Conservation (phyloP, 2,329 filamentous ascomycete genomes). For the Diaporthe nobilis region DNA sequence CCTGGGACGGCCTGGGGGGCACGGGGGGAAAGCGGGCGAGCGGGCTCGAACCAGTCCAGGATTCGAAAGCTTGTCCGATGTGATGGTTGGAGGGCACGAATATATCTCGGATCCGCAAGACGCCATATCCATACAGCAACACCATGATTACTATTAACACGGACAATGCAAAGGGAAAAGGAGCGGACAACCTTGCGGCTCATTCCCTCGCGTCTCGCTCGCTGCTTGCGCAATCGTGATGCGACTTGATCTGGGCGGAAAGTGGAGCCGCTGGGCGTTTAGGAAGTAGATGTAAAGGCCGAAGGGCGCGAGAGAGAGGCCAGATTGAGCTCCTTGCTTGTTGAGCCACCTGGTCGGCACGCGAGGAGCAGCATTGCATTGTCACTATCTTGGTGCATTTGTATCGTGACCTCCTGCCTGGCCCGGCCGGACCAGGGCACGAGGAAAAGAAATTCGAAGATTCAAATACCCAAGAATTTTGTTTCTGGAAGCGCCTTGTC, state of each 20-base stretch:
- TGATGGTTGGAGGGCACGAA: slow-evolving; percentile 19
- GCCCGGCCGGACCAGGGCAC: not conserved
- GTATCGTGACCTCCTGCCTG: slow-evolving; percentile 15
- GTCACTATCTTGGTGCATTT: slow-evolving; percentile 10
- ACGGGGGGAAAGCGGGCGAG: slow-evolving; percentile 3
- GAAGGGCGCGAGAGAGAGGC: slow-evolving; percentile 30
- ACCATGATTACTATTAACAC: not conserved
- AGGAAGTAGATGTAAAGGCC: slow-evolving; percentile 25
- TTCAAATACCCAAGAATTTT: not conserved
- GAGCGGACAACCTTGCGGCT: slow-evolving; percentile 5
- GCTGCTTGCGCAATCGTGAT: slow-evolving; percentile 34
- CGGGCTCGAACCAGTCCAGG: slow-evolving; percentile 19
- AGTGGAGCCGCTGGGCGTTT: slow-evolving; percentile 5
- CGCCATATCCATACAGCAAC: not conserved
- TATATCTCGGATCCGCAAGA: slow-evolving; percentile 27
- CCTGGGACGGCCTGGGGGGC: not conserved
- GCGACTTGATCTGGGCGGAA: slow-evolving; percentile 29
- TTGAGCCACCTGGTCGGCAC: slow-evolving; percentile 21
- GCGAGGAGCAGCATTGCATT: slow-evolving; percentile 23
- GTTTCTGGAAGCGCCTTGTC: slow-evolving; percentile 28
- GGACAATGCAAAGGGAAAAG: not conserved
- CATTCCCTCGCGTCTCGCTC: slow-evolving; percentile 29
- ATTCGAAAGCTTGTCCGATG: slow-evolving; percentile 17
- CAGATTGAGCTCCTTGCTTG: slow-evolving; percentile 7
- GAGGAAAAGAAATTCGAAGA: not conserved